Evolutionary conservation across 2,329 filamentous ascomycete species (phyloP).

Genomic region (Alternaria arbusti): DNA sequence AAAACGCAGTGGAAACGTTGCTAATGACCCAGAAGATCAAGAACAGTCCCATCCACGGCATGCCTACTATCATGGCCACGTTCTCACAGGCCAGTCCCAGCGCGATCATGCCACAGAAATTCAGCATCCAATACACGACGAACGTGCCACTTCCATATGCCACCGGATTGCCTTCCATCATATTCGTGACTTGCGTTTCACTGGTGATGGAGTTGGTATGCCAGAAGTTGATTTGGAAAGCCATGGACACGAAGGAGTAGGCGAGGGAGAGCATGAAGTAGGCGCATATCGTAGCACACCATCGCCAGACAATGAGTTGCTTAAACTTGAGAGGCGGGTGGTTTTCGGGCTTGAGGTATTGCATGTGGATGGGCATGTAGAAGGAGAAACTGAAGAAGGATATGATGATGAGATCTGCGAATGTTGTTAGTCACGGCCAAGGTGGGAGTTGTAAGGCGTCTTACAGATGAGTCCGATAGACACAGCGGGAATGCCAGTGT

Average conservation of each 20-base stretch:
- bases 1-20: slow-evolving; percentile 67
- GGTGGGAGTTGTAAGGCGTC: background rate
- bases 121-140: slow-evolving; percentile 68
- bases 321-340: slow-evolving; percentile 65
- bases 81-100: slow-evolving; percentile 70
- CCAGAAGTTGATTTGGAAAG: slow-evolving; percentile 67
- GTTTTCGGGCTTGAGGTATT: slow-evolving; percentile 61
- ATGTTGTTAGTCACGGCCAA: background rate
- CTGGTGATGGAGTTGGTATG: slow-evolving; percentile 52
- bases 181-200: slow-evolving; percentile 50
- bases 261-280: slow-evolving; percentile 68
- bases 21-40: slow-evolving; percentile 72
- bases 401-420: slow-evolving; percentile 65
- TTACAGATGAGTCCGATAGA: slow-evolving; percentile 66
- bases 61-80: slow-evolving; percentile 66
- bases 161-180: slow-evolving; percentile 53
- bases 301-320: slow-evolving; percentile 66
- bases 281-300: slow-evolving; percentile 60
- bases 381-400: slow-evolving; percentile 71
- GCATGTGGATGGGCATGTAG: slow-evolving; percentile 68
- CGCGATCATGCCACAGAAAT: slow-evolving; percentile 68
- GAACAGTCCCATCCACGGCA: slow-evolving; percentile 68
- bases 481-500: slow-evolving; percentile 62
- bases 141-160: slow-evolving; percentile 66
- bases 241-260: slow-evolving; percentile 68